A percentile compares a stretch with the other conserved stretches of the same genome.
Evolutionary conservation across 2,329 filamentous ascomycete genomes (phyloP).

Genomic region (Periconia sp.): DNA sequence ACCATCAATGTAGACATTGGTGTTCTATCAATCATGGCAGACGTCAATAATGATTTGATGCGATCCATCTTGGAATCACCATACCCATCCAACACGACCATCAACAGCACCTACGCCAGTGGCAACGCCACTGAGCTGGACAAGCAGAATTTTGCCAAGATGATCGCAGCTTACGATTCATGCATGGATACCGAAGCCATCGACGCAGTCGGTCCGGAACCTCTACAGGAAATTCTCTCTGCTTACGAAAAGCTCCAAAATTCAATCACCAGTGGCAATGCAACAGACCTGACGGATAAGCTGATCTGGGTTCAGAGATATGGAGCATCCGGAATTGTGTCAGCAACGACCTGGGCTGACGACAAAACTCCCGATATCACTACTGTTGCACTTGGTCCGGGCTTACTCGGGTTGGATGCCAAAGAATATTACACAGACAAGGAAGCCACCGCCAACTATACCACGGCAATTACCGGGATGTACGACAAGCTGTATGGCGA

Average conservation of each 20-base stretch:
- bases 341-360: neutral
- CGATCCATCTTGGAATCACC: conserved; percentile 62
- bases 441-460: conserved; percentile 20
- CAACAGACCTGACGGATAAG: neutral
- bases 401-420: conserved; percentile 38
- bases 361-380: neutral
- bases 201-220: neutral
- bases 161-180: neutral
- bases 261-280: neutral
- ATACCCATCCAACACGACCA: conserved; percentile 39
- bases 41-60: conserved; percentile 42
- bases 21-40: conserved; percentile 6
- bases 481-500: conserved; percentile 3
- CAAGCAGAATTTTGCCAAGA: neutral
- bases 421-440: conserved; percentile 26
- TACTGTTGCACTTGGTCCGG: neutral
- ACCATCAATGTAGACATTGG: conserved; percentile 4
- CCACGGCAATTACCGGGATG: conserved; percentile 25
- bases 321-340: neutral
- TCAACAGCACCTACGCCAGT: conserved; percentile 7
- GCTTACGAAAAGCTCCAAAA: neutral
- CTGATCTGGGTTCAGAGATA: neutral
- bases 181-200: conserved; percentile 1
- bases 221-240: neutral
- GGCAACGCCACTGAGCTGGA: conserved; percentile 33